A percentile compares a stretch with the other conserved stretches of the same genome.
phyloP scores from a whole-genome alignment of 345 rosid species.

The Corchorus olitorius region DNA sequence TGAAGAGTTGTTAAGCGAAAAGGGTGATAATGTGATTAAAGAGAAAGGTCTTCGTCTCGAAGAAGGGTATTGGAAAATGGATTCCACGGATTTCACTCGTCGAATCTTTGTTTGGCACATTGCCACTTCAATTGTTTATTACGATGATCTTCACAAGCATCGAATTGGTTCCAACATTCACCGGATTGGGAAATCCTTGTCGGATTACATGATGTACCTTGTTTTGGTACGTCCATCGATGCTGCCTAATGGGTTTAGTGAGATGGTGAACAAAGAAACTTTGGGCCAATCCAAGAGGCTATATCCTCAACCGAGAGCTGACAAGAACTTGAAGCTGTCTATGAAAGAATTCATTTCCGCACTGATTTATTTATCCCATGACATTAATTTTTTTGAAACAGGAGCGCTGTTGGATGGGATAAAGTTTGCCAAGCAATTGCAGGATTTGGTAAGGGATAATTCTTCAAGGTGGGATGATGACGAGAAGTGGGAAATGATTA shows the following conservation, averaged over 20 bases:
- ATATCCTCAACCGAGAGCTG: not conserved
- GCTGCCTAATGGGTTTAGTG: conserved; percentile 7
- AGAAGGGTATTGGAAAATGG: not conserved
- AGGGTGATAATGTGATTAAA: not conserved
- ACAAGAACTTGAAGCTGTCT: not conserved
- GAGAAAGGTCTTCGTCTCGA: not conserved
- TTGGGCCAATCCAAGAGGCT: not conserved
- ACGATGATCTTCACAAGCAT: not conserved
- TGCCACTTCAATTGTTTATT: conserved; percentile 26
- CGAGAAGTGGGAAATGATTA: conserved; percentile 21
- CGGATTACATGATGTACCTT: conserved; percentile 4
- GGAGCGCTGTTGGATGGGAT: not conserved
- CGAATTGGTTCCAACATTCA: not conserved
- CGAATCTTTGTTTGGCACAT: conserved; percentile 38
- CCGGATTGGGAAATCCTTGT: not conserved
- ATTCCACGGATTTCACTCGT: not conserved
- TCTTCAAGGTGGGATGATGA: not conserved
- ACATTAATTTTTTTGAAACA: not conserved
- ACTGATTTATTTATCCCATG: not conserved
- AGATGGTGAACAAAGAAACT: conserved; percentile 3
- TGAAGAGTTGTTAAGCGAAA: not conserved
- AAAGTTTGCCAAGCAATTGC: conserved; percentile 10
- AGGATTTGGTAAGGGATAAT: not conserved
- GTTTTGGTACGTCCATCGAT: not conserved
- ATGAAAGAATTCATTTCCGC: not conserved